Evolutionary conservation across 352 stramenopile genomes (phyloP).

Genomic region (Globisporangium apiculatum): DNA sequence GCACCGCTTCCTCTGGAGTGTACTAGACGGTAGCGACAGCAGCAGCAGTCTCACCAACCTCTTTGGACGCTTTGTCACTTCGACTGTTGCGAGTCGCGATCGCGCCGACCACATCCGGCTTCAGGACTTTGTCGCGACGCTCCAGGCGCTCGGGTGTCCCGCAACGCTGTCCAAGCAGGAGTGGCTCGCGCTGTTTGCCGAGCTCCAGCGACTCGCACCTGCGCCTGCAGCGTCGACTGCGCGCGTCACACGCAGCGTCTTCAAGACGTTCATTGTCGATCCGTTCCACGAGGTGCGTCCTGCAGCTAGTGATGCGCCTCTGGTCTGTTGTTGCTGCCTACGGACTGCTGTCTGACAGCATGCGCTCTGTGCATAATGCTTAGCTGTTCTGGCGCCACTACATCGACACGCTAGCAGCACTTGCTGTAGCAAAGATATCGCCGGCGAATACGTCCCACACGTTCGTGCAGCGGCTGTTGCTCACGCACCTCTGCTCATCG

Average conservation of each 20-base stretch:
- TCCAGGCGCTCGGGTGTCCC: conserved; percentile 13
- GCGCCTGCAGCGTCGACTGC: background rate
- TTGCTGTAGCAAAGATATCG: background rate
- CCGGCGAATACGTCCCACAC: no score
- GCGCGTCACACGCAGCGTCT: conserved; percentile 2
- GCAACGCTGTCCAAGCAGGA: conserved; percentile 22
- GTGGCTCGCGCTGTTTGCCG: conserved; percentile 29
- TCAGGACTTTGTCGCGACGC: conserved; percentile 10
- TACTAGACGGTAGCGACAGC: conserved; percentile 9
- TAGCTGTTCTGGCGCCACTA: conserved; percentile 15
- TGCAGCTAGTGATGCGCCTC: background rate
- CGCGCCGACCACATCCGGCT: conserved; percentile 2
- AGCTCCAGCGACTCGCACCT: conserved; percentile 20
- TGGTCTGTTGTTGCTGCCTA: background rate
- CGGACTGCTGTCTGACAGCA: background rate
- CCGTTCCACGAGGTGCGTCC: conserved; percentile 31
- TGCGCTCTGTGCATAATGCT: no score
- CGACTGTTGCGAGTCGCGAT: background rate
- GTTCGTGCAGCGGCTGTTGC: background rate
- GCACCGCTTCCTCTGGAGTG: conserved; percentile 22
- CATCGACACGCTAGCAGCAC: conserved; percentile 1
- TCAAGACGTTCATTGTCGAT: conserved; percentile 32
- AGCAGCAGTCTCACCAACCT: conserved; percentile 10
- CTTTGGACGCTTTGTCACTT: conserved; percentile 13
- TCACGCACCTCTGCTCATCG: conserved; percentile 1